These are phyloP conservation scores for Boletales sp. DNA, from an alignment of 768 basidiomycete genomes.

Conservation along the genomic window DNA sequence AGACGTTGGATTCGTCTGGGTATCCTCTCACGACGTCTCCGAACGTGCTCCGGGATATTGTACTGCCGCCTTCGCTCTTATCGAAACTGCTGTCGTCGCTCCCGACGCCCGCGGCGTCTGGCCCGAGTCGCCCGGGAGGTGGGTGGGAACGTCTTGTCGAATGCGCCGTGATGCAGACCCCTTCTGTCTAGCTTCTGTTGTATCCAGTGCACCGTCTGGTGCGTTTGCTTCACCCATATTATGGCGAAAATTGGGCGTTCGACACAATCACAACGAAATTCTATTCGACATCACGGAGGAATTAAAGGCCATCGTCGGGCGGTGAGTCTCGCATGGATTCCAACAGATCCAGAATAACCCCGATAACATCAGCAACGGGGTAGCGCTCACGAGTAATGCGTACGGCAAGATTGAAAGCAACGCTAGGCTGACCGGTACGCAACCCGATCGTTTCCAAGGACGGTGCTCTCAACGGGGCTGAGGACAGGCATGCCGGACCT, in stretches of 20 bases:
- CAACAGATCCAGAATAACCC: neutral
- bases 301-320: conserved; percentile 47
- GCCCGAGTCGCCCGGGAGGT: conserved; percentile 29
- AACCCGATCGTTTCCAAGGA: neutral
- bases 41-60: conserved; percentile 89
- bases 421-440: conserved; percentile 67
- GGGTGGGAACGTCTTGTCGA: too few species aligned
- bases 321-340: conserved; percentile 16
- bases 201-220: conserved; percentile 37
- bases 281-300: conserved; percentile 90
- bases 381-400: conserved; percentile 60
- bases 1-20: conserved; percentile 91
- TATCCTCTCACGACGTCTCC: conserved; percentile 89
- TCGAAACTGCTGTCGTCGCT: conserved; percentile 56
- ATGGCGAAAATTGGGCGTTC: conserved; percentile 83
- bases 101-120: conserved; percentile 23
- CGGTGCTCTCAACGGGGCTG: neutral
- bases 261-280: conserved; percentile 86
- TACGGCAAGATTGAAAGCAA: conserved; percentile 79
- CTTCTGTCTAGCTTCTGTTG: conserved; percentile 20
- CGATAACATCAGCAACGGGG: conserved; percentile 52
- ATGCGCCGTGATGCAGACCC: neutral
- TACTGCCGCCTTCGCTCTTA: conserved; percentile 85
- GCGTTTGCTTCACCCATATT: conserved; percentile 89
- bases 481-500: conserved; percentile 83